Evolutionary conservation across 768 basidiomycete genomes (phyloP).

Genomic region (Suillus americanus): DNA sequence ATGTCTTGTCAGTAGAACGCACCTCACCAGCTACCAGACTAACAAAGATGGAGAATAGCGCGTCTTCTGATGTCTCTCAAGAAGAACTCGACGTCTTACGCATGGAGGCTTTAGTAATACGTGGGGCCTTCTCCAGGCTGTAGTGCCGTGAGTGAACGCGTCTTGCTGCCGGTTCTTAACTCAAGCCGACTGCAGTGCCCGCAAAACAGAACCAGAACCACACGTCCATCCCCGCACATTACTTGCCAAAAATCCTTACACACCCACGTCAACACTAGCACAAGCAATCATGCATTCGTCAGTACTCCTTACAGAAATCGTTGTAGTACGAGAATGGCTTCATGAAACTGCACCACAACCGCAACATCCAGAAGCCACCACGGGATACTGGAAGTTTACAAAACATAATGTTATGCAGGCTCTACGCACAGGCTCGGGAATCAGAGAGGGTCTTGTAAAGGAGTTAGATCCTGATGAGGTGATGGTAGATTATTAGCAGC

Average conservation of each 20-base stretch:
- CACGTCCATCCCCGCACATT: constrained; percentile 52
- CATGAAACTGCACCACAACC: constrained; percentile 71
- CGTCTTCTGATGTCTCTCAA: constrained; percentile 34
- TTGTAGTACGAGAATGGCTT: constrained; percentile 84
- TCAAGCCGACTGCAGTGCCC: constrained; percentile 44
- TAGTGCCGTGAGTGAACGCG: constrained; percentile 60
- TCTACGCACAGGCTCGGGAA: constrained; percentile 47
- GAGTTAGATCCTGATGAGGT: constrained; percentile 83
- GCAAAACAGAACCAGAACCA: constrained; percentile 56
- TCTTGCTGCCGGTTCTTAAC: constrained; percentile 1
- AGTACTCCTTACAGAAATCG: constrained; percentile 68
- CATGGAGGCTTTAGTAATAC: constrained; percentile 80
- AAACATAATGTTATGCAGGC: constrained; percentile 70
- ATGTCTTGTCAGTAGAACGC: background rate
- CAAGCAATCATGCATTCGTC: constrained; percentile 71
- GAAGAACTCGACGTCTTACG: constrained; percentile 62
- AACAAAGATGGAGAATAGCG: constrained; percentile 46
- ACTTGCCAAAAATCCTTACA: constrained; percentile 75
- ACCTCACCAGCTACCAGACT: constrained; percentile 36
- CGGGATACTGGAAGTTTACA: constrained; percentile 84
- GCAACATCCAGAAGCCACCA: constrained; percentile 64
- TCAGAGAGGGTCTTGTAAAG: constrained; percentile 53
- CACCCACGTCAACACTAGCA: constrained; percentile 72
- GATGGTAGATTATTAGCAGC: constrained; percentile 59
- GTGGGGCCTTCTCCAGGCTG: constrained; percentile 77